phyloP scores from a whole-genome alignment of 495 filamentous ascomycete genomes.

The Tuber magnatum region DNA sequence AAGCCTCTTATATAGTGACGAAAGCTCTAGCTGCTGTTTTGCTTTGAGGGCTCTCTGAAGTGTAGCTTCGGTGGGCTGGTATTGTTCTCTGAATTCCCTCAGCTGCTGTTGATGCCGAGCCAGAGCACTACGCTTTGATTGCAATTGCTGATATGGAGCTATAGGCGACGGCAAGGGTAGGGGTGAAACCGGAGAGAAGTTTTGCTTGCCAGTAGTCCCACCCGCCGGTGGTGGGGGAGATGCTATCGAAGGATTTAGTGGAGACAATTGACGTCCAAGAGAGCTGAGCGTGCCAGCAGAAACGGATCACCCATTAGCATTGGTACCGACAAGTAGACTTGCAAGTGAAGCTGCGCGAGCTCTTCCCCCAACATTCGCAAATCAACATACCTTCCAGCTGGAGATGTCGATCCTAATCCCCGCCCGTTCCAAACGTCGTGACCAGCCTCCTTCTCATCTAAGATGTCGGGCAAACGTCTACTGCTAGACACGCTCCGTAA shows the following conservation, averaged over 20 bases:
- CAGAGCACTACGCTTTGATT: slow-evolving; percentile 25
- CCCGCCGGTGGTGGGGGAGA: slow-evolving; percentile 27
- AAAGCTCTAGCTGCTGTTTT: slow-evolving; percentile 35
- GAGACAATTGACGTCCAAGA: slow-evolving; percentile 21
- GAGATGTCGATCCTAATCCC: neutral
- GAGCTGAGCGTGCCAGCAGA: slow-evolving; percentile 13
- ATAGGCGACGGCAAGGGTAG: slow-evolving; percentile 19
- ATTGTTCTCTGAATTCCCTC: slow-evolving; percentile 32
- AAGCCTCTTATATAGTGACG: slow-evolving; percentile 33
- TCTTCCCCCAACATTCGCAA: neutral
- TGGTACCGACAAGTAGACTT: slow-evolving; percentile 13
- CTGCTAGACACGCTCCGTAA: slow-evolving; percentile 25
- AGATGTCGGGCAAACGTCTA: slow-evolving; percentile 15
- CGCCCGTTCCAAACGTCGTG: slow-evolving; percentile 14
- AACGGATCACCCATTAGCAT: slow-evolving; percentile 17
- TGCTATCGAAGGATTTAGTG: slow-evolving; percentile 29
- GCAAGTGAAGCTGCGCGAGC: neutral
- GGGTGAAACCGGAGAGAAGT: slow-evolving; percentile 8
- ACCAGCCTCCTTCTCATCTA: slow-evolving; percentile 6
- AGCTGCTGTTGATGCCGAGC: slow-evolving; percentile 26
- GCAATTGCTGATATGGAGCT: slow-evolving; percentile 25
- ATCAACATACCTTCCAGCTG: neutral
- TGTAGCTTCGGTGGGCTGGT: slow-evolving; percentile 38
- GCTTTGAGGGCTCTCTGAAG: slow-evolving; percentile 39
- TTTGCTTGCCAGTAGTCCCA: slow-evolving; percentile 5